Base-by-base conservation (phyloP, 2,329 filamentous ascomycete genomes). In the Neopestalotiopsis rosae region DNA sequence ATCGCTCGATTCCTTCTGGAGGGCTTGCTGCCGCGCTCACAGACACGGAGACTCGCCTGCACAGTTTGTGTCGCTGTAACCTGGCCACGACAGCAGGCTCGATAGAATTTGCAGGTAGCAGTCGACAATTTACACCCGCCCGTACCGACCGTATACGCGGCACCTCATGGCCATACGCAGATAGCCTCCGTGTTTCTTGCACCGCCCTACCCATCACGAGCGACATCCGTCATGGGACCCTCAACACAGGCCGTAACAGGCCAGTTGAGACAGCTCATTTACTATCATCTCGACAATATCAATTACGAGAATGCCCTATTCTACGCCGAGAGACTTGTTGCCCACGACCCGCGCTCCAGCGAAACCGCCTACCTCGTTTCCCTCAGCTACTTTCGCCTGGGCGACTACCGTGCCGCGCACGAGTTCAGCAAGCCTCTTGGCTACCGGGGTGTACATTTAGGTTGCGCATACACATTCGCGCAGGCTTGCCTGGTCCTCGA, bases 271-370 rank as follows among this genome's bases (percentile, higher is more conserved):
- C 89, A 91, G 79, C 81, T 87, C 69, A 83, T 91, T 68, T 82
- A 90, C 76, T 91, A 91, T 77, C 89, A 91, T 75, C 90, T 99
- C 79, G 96, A 99, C 85, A 97, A 97, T 79, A 91, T 94, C 77
- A 90, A 95, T 49, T 87, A 92, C 77, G 91, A 95, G 68, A 98
- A 97, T 78, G 96, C 96, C 68, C 90, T 97, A 57, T 99, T 99
- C 83, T 94, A 97, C 71, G 93, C 96, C 70, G 94, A 95, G 77
- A 90, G 96, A 72, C 88, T 98, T 24, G 88, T 90, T 71, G 95
- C 94, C 65, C 93, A 95, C 75, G 95, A 98, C 75, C 89, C 92
- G 30, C 90, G 92, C 75, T 93, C 91, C 24, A 87, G 89, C 69
- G 96, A 99, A 81, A 91, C 94, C 38, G 87, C 90, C 61, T 95